A percentile compares a stretch with the other conserved stretches of the same genome.
phyloP scores from a whole-genome alignment of 2,329 filamentous ascomycete genomes.

The Penicillium sp. region DNA sequence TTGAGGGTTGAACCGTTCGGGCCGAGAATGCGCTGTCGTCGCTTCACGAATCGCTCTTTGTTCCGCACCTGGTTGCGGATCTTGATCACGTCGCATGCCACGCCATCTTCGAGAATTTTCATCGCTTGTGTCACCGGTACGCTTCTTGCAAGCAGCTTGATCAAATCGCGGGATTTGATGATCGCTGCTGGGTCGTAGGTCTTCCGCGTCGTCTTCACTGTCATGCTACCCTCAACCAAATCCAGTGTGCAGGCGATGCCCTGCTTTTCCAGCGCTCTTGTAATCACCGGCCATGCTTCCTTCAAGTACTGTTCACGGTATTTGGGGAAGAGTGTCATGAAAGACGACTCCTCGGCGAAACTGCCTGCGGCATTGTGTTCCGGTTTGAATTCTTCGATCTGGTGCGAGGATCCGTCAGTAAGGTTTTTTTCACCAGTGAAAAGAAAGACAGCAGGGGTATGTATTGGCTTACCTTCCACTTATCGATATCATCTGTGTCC shows the following conservation, averaged over 20 bases:
- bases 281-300: slow-evolving; percentile 90
- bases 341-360: slow-evolving; percentile 90
- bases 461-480: slow-evolving; percentile 69
- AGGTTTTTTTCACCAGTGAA: not conserved
- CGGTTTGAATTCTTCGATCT: slow-evolving; percentile 78
- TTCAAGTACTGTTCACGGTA: slow-evolving; percentile 94
- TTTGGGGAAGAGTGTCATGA: slow-evolving; percentile 81
- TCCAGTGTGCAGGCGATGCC: slow-evolving; percentile 91
- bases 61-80: slow-evolving; percentile 85
- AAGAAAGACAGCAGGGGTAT: not conserved
- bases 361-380: slow-evolving; percentile 82
- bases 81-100: slow-evolving; percentile 94
- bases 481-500: slow-evolving; percentile 96
- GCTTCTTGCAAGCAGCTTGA: slow-evolving; percentile 85
- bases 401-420: slow-evolving; percentile 8
- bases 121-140: slow-evolving; percentile 70
- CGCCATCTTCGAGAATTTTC: slow-evolving; percentile 88
- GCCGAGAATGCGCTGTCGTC: slow-evolving; percentile 86
- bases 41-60: slow-evolving; percentile 94
- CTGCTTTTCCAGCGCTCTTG: slow-evolving; percentile 77
- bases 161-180: slow-evolving; percentile 87
- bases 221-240: slow-evolving; percentile 94
- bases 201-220: slow-evolving; percentile 88
- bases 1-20: slow-evolving; percentile 91
- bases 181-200: slow-evolving; percentile 91